Conservation (phyloP, 2,329 filamentous ascomycete species). For the Epichloe coenophiala region DNA sequence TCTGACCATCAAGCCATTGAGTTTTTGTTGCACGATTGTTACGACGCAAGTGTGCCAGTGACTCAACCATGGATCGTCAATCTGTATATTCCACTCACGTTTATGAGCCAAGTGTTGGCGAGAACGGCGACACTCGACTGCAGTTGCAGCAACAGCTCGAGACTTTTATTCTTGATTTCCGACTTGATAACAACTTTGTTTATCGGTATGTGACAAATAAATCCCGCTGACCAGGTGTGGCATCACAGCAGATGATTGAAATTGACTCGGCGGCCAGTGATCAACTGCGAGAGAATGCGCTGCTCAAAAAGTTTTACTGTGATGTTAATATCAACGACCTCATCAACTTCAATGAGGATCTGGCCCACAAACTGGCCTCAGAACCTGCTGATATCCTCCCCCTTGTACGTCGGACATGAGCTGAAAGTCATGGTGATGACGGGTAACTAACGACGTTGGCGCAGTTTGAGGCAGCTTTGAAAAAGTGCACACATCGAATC, state of each 20-base stretch:
- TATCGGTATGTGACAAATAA: constrained; percentile 57
- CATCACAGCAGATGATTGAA: neutral
- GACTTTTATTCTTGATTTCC: constrained; percentile 85
- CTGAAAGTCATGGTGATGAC: neutral
- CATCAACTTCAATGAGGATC: constrained; percentile 90
- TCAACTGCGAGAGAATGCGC: constrained; percentile 86
- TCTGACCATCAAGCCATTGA: neutral
- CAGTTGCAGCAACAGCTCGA: constrained; percentile 70
- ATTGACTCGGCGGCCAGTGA: constrained; percentile 46
- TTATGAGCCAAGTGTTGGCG: constrained; percentile 53
- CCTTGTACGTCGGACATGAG: constrained; percentile 44
- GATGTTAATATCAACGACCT: constrained; percentile 92
- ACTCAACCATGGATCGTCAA: constrained; percentile 61
- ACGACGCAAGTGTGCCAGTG: neutral
- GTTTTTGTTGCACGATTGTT: neutral
- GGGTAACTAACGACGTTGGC: neutral
- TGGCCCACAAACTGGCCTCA: constrained; percentile 77
- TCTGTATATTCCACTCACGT: constrained; percentile 78
- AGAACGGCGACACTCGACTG: constrained; percentile 53
- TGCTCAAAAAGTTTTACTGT: constrained; percentile 89
- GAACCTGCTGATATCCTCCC: constrained; percentile 83
- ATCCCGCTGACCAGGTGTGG: neutral
- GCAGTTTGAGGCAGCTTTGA: constrained; percentile 82
- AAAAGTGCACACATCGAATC: constrained; percentile 84
- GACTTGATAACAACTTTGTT: constrained; percentile 86